Conservation (phyloP, 768 basidiomycete genomes). For the Hemileccinum rubropunctum region DNA sequence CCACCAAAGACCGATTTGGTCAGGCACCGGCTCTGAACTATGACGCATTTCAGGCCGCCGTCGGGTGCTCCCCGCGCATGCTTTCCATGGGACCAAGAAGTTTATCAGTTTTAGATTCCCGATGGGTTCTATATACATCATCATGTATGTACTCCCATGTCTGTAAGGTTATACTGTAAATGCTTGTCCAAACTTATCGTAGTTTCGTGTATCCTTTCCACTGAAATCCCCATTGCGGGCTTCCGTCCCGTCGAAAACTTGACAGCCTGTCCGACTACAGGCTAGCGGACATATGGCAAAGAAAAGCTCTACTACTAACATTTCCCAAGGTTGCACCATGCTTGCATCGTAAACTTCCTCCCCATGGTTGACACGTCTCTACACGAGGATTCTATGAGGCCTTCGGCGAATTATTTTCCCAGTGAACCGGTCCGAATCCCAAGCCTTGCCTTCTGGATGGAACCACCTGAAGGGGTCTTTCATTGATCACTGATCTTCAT, state of each 20-base stretch:
- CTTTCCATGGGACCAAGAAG: constrained; percentile 3
- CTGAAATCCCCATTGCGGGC: constrained; percentile 7
- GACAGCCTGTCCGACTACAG: not conserved
- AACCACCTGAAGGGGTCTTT: not conserved
- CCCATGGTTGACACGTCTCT: not conserved
- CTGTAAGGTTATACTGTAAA: constrained; percentile 4
- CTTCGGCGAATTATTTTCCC: constrained; percentile 1
- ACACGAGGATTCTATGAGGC: not conserved
- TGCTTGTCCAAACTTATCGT: constrained; percentile 1
- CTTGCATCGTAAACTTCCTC: not conserved
- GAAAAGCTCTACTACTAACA: not conserved
- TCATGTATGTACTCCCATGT: not conserved
- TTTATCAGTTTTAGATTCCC: not conserved
- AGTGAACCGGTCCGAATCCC: not conserved
- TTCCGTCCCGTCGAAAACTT: constrained; percentile 1
- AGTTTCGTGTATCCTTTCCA: constrained; percentile 4
- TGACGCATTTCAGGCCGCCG: constrained; percentile 4
- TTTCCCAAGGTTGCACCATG: constrained; percentile 9
- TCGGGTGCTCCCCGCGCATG: not conserved
- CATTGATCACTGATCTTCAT: constrained; percentile 3
- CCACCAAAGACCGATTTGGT: not conserved
- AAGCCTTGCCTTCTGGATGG: not conserved
- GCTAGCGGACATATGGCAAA: not conserved
- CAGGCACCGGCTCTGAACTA: constrained; percentile 3
- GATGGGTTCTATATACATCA: not conserved